These are phyloP conservation scores for Cercospora sp. DNA, from an alignment of 2,329 filamentous ascomycete species.

Conservation along the genomic window DNA sequence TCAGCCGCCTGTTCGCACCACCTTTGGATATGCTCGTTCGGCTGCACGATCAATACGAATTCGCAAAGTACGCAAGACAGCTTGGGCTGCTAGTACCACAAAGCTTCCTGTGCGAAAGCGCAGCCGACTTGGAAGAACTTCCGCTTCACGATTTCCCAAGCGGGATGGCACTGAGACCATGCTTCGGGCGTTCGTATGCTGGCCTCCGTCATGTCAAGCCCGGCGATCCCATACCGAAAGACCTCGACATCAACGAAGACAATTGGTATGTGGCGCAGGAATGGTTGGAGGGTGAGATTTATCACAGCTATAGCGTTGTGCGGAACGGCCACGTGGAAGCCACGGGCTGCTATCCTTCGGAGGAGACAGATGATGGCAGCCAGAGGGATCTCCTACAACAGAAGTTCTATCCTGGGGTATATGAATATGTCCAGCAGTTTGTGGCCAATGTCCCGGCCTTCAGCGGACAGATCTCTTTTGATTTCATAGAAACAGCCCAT, in stretches of 20 bases:
- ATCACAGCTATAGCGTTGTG: slow-evolving; percentile 37
- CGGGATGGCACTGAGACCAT: slow-evolving; percentile 36
- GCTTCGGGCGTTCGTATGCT: slow-evolving; percentile 33
- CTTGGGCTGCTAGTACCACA: slow-evolving; percentile 32
- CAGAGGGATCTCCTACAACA: slow-evolving; percentile 35
- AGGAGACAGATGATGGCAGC: slow-evolving; percentile 36
- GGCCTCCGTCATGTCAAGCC: slow-evolving; percentile 22
- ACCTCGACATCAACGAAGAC: slow-evolving; percentile 21
- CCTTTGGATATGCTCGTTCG: slow-evolving; percentile 31
- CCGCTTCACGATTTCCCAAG: slow-evolving; percentile 27
- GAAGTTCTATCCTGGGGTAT: slow-evolving; percentile 25
- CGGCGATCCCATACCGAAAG: slow-evolving; percentile 18
- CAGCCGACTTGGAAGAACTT: slow-evolving; percentile 24
- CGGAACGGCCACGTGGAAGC: slow-evolving; percentile 31
- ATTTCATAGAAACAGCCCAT: slow-evolving; percentile 33
- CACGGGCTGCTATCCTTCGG: slow-evolving; percentile 35
- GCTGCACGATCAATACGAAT: slow-evolving; percentile 39
- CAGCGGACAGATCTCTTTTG: slow-evolving; percentile 35
- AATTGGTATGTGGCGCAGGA: slow-evolving; percentile 35
- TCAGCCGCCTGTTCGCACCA: slow-evolving; percentile 34
- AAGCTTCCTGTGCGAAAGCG: slow-evolving; percentile 31
- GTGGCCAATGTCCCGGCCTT: slow-evolving; percentile 18
- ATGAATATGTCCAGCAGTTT: slow-evolving; percentile 33
- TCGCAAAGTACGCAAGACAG: slow-evolving; percentile 29
- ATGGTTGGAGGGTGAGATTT: slow-evolving; percentile 36